Conservation (phyloP, 257 asterid species). For the Capsicum pubescens region DNA sequence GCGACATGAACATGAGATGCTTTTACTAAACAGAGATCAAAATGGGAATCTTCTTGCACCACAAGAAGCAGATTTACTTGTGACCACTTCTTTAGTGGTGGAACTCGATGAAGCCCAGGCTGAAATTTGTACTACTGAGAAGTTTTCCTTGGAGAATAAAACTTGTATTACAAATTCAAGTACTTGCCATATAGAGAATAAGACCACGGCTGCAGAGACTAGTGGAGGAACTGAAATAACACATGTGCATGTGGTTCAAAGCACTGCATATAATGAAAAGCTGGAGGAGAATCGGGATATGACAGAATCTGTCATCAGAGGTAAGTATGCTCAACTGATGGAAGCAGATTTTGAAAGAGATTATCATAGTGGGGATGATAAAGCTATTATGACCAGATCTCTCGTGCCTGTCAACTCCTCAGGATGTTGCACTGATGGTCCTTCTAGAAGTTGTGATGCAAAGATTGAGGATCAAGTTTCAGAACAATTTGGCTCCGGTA, state of each 20-base stretch:
- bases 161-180: slow-evolving; percentile 34
- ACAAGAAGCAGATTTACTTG: slow-evolving; percentile 37
- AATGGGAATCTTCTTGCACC: slow-evolving; percentile 34
- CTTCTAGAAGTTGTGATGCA: slow-evolving; percentile 30
- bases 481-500: slow-evolving; percentile 27
- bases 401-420: slow-evolving; percentile 39
- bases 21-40: slow-evolving; percentile 11
- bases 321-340: slow-evolving; percentile 33
- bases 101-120: slow-evolving; percentile 39
- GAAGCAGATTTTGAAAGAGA: slow-evolving; percentile 39
- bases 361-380: slow-evolving; percentile 33
- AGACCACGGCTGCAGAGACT: slow-evolving; percentile 35
- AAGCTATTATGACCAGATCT: slow-evolving; percentile 36
- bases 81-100: slow-evolving; percentile 32
- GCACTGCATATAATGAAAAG: slow-evolving; percentile 37
- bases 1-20: slow-evolving; percentile 34
- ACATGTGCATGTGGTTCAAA: slow-evolving; percentile 33
- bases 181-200: slow-evolving; percentile 32
- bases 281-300: slow-evolving; percentile 37
- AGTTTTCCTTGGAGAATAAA: slow-evolving; percentile 26
- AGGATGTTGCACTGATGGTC: slow-evolving; percentile 36
- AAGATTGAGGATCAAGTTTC: slow-evolving; percentile 37
- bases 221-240: slow-evolving; percentile 32
- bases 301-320: slow-evolving; percentile 31
- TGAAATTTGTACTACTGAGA: slow-evolving; percentile 28